Evolutionary conservation across 179 eudicot species (phyloP).

Genomic region (Actinidia arguta): DNA sequence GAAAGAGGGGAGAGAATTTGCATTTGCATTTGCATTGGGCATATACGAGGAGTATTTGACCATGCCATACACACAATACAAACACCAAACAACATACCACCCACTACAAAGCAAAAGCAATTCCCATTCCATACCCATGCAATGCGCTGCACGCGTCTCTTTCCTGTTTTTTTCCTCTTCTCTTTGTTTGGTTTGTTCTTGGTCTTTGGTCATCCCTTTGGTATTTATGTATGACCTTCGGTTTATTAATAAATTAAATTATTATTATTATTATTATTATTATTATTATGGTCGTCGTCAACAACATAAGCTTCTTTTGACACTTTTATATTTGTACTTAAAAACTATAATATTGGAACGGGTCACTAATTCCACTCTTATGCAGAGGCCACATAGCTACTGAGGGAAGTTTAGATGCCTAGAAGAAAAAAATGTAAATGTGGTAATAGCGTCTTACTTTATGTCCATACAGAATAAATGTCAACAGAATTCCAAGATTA

Average conservation of each 20-base stretch:
- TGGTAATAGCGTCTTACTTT: conserved; percentile 1
- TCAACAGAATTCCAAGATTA: no score
- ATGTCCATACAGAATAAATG: no score
- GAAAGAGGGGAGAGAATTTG: neutral
- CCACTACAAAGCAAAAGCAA: conserved; percentile 21
- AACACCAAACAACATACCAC: conserved; percentile 26
- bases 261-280: neutral
- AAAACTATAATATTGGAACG: neutral
- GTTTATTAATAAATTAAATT: neutral
- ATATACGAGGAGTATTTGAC: neutral
- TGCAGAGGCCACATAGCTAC: neutral
- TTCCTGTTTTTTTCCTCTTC: no score
- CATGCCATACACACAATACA: conserved; percentile 13
- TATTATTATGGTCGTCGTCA: no score
- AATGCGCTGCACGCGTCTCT: conserved; percentile 24
- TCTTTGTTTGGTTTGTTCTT: conserved; percentile 28
- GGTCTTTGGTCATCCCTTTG: conserved; percentile 21
- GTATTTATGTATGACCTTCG: neutral
- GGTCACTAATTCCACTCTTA: no score
- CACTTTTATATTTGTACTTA: no score
- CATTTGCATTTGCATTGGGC: neutral
- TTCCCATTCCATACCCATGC: conserved; percentile 18
- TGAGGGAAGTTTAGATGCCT: neutral
- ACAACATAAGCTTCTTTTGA: no score
- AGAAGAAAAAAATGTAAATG: neutral